Evolutionary conservation across 805 yeast genomes (phyloP), one percentile per base, ranked within the genome.

Genomic region (Wickerhamomyces subpelliculosus): DNA sequence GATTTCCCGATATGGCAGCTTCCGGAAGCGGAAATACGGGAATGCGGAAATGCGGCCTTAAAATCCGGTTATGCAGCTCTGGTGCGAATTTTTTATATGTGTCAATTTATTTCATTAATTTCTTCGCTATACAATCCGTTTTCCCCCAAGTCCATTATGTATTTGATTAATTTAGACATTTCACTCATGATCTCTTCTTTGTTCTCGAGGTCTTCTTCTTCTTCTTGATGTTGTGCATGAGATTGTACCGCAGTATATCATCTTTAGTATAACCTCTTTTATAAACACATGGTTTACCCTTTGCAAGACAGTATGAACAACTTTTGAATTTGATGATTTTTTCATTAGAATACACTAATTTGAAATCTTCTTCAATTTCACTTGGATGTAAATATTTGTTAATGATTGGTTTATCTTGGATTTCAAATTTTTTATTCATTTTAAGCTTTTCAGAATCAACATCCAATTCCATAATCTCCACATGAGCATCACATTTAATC

Each of bases 401-500:
- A 4, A 37, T 28, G 11, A 39, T 17, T 5, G 19, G 8, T 3
- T 28, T 10, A 22, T 37, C 42, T 5, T 4, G 16, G 6, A 35
- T 26, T 28, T 28, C 24, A 8, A 7, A 11, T 4, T 14, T 27
- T 12, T 27, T 16, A 6, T 21, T 5, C 3, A 39, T 26, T 7
- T 16, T 11, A 3, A 38, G 21, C 1, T 27, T 20, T 3, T 21
- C 13, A 9, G 27, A 31, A 3, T 35, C 42, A n/a, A 41, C 35
- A 11, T 38, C 35, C 11, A 26, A 26, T 8, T 35, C 38, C 12
- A 75, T 42, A 19, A 73, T 62, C 25, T 60, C 55, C 11, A 80
- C 73, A 46, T 70, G 78, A 2, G 89, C 85, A 56, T 81, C 78
- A 60, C 90, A 82, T 58, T 78, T 82, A 41, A 80, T 81, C 54